Conservation (phyloP, 306 rosid genomes). For the Acacia confusa region DNA sequence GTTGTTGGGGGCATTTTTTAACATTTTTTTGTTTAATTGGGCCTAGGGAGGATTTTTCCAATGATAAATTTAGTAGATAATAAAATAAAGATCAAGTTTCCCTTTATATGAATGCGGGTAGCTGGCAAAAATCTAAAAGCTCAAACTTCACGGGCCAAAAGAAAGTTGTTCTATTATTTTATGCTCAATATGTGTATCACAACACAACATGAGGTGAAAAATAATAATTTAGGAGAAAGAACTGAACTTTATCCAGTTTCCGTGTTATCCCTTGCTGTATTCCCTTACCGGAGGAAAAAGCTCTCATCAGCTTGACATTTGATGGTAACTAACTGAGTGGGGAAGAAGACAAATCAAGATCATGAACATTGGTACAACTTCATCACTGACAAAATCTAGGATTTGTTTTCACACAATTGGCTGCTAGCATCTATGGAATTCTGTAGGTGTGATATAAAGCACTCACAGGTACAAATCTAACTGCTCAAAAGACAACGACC, state of each 20-base stretch:
- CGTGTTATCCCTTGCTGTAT: not conserved
- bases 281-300: not conserved
- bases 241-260: not conserved
- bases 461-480: constrained; percentile 23
- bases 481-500: not conserved
- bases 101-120: not conserved
- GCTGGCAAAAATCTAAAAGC: not conserved
- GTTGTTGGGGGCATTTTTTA: too few species aligned
- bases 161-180: not conserved
- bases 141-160: not conserved
- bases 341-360: not conserved
- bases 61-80: not conserved
- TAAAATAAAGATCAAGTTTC: not conserved
- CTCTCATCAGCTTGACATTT: not conserved
- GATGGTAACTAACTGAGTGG: not conserved
- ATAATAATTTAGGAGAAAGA: not conserved
- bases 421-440: constrained; percentile 25
- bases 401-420: constrained; percentile 16
- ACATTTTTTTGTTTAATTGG: too few species aligned
- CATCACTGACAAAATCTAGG: not conserved
- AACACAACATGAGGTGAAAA: not conserved
- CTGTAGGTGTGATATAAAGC: constrained; percentile 33
- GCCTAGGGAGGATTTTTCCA: too few species aligned
- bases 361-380: not conserved
- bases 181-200: not conserved